phyloP scores from a whole-genome alignment of 306 rosid genomes.

The Castanea crenata region DNA sequence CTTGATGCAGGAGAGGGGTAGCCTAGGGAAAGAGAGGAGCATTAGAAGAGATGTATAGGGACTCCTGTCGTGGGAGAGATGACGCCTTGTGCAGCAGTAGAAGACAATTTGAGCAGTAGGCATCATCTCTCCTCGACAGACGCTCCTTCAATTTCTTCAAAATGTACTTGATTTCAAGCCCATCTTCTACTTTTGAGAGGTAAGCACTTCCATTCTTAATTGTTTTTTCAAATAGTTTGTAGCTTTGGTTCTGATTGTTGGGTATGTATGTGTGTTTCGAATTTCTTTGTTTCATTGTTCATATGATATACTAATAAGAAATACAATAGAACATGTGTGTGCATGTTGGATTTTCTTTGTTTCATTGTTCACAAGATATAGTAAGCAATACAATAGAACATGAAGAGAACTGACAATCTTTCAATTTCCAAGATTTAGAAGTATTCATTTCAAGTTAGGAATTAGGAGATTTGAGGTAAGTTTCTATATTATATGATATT shows the following conservation, averaged over 20 bases:
- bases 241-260: neutral
- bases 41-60: constrained; percentile 5
- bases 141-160: constrained; percentile 35
- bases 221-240: neutral
- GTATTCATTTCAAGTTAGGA: neutral
- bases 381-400: neutral
- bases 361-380: neutral
- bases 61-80: constrained; percentile 50
- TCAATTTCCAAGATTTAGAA: neutral
- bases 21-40: neutral
- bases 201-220: neutral
- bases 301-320: neutral
- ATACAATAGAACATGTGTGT: too few species aligned
- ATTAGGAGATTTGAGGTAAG: neutral
- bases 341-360: neutral
- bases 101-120: constrained; percentile 14
- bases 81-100: constrained; percentile 17
- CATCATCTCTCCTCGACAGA: constrained; percentile 53
- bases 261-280: neutral
- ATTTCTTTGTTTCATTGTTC: neutral
- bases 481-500: too few species aligned
- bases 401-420: neutral
- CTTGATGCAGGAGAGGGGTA: neutral
- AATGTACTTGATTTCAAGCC: neutral
- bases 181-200: neutral